Evolutionary conservation across 768 basidiomycete genomes (phyloP), one percentile per base, ranked within the genome.

Genomic region (Trichaptum fuscoviolaceum): DNA sequence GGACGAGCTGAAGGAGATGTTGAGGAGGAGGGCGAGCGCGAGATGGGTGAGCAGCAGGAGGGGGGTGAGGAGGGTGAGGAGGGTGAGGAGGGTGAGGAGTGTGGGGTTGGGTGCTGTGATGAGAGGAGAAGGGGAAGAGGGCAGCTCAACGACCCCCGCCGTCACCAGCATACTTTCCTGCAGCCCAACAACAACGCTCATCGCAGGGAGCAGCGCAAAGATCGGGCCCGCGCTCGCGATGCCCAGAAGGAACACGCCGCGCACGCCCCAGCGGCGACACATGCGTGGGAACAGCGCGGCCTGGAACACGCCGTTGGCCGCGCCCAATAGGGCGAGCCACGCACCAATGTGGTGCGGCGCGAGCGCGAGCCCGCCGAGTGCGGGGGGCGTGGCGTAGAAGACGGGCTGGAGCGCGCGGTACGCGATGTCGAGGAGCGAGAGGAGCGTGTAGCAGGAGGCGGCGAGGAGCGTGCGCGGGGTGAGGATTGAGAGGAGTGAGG

Each of bases 131-230:
- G 15, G 42, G 30, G 30, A 30, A 8, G 30, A 30, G 25, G 81
- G 70, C 27, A 71, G 26, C 79, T 80, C 83, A 9, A 81, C 77
- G 0, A 74, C 63, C 58, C 71, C 74, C 76, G 1, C 80, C 73
- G n/a, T n/a, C n/a, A n/a, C n/a, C n/a, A n/a, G 71, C 75, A 10
- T 70, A 68, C 25, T 72, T 15, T 82, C 80, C 15, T 12, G 42
- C 42, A 52, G 42, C 5, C 15, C 42, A 12, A 52, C 42, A 17
- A 80, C 63, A 7, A 78, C 67, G 68, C 77, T 83, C 69, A 82
- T 81, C 20, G 82, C 62, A 0, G 85, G 86, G 70, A 85, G 83
- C 27, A 79, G 62, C 34, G 77, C 69, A 62, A 80, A 72, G 75
- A 81, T 67, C 0, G 79, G 80, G 35, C 80, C 72, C 64, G 79